Percentiles rank a stretch among this genome's conserved stretches.
Evolutionary conservation across 371 early-diverging fungal genomes (phyloP).

Genomic region (Sporodiniella umbellata): DNA sequence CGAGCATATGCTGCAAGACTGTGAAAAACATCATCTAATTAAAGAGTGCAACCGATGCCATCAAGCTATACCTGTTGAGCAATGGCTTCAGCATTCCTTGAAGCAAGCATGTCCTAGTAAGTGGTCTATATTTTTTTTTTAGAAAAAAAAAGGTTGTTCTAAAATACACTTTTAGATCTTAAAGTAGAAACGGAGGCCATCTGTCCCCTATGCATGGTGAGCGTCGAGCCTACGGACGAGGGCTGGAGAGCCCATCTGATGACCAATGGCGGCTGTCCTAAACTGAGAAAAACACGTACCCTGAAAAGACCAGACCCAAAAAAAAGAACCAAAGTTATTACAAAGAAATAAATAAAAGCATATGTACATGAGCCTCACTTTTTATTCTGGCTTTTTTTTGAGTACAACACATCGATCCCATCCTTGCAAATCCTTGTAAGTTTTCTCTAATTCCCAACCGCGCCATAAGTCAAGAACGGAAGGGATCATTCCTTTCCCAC

Average conservation of each 20-base stretch:
- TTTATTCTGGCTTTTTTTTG: background rate
- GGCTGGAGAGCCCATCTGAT: constrained; percentile 70
- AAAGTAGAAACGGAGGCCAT: constrained; percentile 26
- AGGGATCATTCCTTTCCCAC: constrained; percentile 66
- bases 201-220: constrained; percentile 65
- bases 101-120: constrained; percentile 47
- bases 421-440: constrained; percentile 50
- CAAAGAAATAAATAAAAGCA: background rate
- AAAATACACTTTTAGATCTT: background rate
- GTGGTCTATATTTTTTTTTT: constrained; percentile 7
- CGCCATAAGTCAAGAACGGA: constrained; percentile 59
- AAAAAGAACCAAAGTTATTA: background rate
- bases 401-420: constrained; percentile 65
- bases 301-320: constrained; percentile 3
- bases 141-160: too few relatives aligned
- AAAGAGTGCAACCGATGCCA: constrained; percentile 66
- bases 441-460: constrained; percentile 38
- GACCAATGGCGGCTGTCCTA: constrained; percentile 52
- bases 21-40: constrained; percentile 57
- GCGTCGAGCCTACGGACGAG: constrained; percentile 55
- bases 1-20: constrained; percentile 65
- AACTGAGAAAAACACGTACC: constrained; percentile 11
- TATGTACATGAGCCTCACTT: too few relatives aligned
- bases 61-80: constrained; percentile 57
- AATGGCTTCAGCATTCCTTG: constrained; percentile 55